These are phyloP conservation scores for Magnolia officinalis DNA, from an alignment of 164 flowering plant species.

Conservation along the genomic window DNA sequence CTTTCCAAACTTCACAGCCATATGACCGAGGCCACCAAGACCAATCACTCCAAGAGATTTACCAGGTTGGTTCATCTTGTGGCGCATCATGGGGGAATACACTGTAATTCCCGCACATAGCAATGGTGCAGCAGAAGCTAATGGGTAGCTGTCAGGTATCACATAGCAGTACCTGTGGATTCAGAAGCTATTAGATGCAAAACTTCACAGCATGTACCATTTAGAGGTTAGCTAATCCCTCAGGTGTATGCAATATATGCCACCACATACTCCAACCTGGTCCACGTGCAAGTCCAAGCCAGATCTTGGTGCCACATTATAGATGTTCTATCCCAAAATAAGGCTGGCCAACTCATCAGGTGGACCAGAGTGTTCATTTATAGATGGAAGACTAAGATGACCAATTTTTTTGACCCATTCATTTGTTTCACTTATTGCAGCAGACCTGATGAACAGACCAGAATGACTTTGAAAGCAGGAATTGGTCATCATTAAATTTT, in stretches of 20 bases:
- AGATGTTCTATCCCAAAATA: neutral
- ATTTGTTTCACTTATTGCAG: neutral
- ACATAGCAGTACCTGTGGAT: slow-evolving; percentile 57
- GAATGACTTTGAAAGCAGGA: neutral
- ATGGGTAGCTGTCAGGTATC: slow-evolving; percentile 60
- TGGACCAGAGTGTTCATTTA: neutral
- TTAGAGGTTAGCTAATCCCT: neutral
- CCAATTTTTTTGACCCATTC: neutral
- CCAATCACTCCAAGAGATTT: slow-evolving; percentile 78
- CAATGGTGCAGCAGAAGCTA: slow-evolving; percentile 69
- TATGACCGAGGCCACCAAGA: slow-evolving; percentile 81
- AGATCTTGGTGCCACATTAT: neutral
- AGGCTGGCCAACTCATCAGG: neutral
- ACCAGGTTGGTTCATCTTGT: slow-evolving; percentile 80
- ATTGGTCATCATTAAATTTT: no score
- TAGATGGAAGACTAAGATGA: neutral
- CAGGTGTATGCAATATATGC: neutral
- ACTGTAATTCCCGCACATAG: slow-evolving; percentile 87
- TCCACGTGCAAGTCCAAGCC: neutral
- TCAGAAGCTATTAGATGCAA: neutral
- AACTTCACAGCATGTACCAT: neutral
- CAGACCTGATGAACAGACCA: neutral
- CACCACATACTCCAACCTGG: neutral
- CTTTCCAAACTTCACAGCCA: slow-evolving; percentile 83
- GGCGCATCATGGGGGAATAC: slow-evolving; percentile 71